Percentiles rank a stretch among this genome's conserved stretches.
phyloP scores from a whole-genome alignment of 495 filamentous ascomycete species.

The Penicillium pancosmium region DNA sequence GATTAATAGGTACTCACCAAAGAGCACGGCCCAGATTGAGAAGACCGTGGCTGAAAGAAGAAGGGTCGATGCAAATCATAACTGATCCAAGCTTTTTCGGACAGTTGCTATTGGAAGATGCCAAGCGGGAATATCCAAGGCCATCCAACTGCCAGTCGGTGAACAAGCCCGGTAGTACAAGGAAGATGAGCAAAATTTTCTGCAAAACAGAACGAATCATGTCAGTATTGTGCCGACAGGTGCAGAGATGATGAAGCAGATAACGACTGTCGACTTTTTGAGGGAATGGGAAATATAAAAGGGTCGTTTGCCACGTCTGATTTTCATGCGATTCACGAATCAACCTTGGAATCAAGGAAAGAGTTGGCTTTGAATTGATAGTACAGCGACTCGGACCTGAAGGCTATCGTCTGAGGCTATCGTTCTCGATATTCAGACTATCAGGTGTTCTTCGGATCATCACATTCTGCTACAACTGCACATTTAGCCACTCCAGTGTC shows the following conservation, averaged over 20 bases:
- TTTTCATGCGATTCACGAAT: not conserved
- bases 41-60: not conserved
- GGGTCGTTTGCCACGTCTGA: not conserved
- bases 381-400: not conserved
- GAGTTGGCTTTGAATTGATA: not conserved
- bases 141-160: not conserved
- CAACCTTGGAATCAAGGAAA: too few relatives aligned
- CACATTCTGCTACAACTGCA: not conserved
- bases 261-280: not conserved
- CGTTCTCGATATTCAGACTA: not conserved
- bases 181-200: not conserved
- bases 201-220: not conserved
- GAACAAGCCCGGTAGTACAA: not conserved
- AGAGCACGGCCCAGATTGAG: not conserved
- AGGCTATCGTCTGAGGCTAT: not conserved
- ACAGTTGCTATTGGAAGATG: not conserved
- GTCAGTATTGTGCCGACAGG: not conserved
- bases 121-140: constrained; percentile 3
- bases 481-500: not conserved
- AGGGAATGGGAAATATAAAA: not conserved
- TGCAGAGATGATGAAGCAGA: not conserved
- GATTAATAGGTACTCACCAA: not conserved
- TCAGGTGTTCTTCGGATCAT: not conserved
- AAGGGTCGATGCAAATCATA: not conserved
- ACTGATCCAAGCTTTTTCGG: not conserved